Evolutionary conservation across 2,329 filamentous ascomycete species (phyloP).

Genomic region (Aspergillus pseudonomiae): DNA sequence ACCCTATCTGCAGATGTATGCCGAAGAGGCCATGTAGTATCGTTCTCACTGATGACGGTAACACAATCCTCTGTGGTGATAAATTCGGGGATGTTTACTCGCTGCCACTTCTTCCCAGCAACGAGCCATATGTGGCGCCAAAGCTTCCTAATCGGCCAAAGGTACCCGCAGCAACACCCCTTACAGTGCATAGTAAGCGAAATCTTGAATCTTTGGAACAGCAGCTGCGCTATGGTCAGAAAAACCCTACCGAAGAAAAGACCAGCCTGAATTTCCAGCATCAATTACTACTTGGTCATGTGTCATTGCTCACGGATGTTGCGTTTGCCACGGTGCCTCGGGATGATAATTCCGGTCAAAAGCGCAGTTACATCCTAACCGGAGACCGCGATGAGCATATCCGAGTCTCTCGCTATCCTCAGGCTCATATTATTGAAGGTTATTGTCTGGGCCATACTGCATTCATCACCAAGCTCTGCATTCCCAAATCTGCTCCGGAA

Average conservation of each 20-base stretch:
- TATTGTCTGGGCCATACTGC: slow-evolving; percentile 88
- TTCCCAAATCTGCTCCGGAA: slow-evolving; percentile 60
- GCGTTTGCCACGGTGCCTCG: slow-evolving; percentile 54
- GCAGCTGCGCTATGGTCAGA: slow-evolving; percentile 54
- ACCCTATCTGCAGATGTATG: slow-evolving; percentile 64
- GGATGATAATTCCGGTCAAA: slow-evolving; percentile 44
- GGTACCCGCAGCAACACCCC: slow-evolving; percentile 58
- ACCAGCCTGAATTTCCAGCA: slow-evolving; percentile 68
- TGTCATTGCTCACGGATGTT: slow-evolving; percentile 88
- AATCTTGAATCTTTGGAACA: slow-evolving; percentile 61
- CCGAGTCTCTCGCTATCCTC: slow-evolving; percentile 79
- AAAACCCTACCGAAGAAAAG: slow-evolving; percentile 46
- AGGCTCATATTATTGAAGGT: slow-evolving; percentile 83
- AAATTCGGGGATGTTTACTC: slow-evolving; percentile 98
- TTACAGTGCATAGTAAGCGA: slow-evolving; percentile 65
- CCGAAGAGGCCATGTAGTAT: slow-evolving; percentile 86
- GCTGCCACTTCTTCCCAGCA: slow-evolving; percentile 67
- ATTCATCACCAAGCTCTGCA: slow-evolving; percentile 77
- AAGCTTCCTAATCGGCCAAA: slow-evolving; percentile 32
- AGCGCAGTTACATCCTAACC: slow-evolving; percentile 65
- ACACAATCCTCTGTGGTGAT: slow-evolving; percentile 79
- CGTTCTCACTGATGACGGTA: slow-evolving; percentile 67
- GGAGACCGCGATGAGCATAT: slow-evolving; percentile 81
- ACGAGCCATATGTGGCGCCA: slow-evolving; percentile 40
- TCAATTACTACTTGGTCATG: slow-evolving; percentile 82